Base-by-base conservation (phyloP, 169 alveolate genomes). In the Plasmodium yoelii region DNA sequence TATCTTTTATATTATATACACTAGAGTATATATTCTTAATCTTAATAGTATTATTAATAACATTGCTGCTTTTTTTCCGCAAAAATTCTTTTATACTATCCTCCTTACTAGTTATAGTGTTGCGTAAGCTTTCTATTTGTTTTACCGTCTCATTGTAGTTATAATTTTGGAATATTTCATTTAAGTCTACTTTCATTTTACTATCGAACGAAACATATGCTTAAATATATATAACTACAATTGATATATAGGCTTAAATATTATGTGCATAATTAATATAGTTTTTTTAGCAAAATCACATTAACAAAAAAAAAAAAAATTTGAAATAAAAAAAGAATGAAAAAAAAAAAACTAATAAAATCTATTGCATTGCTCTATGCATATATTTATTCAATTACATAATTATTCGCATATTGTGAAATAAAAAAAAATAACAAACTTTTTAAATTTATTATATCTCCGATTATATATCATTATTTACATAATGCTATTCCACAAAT, bases 1-100 rank as follows among this genome's bases (percentile, higher is more conserved):
- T 72, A 12, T 49, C 9, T 59, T 69, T 86, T 69, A 70, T 70
- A 34, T 59, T 86, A n/a, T 86, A 86, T n/a, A 86, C 91, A 69
- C 87, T 69, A 5, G 70, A 86, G 34, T 86, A 86, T 63, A 86
- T 63, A 44, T 72, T 86, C 61, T 86, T 86, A 59, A 86, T 86
- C 49, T 70, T 86, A 12, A 86, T 70, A 2, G 91, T 86, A 59
- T 86, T 86, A n/a, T 70, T 73, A 44, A 86, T 86, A 9, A 86
- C 91, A 44, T 59, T 46, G 39, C 49, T 70, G 39, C 87, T 86
- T 28, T 86, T 61, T 70, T 86, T 55, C 57, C 70, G 69, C 46
- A 86, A 86, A 69, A 86, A 86, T 8, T 70, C 72, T 44, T 86
- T 86, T 24, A 86, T 70, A 10, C 73, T 34, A 2, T 86, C 87